Conservation (phyloP, 2,329 filamentous ascomycete genomes). For the Trichoderma atrobrunneum region DNA sequence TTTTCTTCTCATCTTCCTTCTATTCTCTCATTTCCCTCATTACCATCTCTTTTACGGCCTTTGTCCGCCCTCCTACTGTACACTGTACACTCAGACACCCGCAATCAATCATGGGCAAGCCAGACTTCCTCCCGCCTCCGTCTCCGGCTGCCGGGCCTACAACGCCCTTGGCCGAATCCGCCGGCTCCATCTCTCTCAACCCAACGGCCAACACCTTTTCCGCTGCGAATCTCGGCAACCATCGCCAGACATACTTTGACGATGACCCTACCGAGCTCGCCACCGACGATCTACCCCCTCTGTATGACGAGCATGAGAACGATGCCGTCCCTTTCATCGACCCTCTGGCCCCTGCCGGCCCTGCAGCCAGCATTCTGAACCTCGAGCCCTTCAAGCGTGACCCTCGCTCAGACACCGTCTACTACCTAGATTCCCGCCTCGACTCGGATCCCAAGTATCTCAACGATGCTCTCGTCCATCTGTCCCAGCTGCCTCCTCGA, state of each 20-base stretch:
- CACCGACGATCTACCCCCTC: constrained; percentile 44
- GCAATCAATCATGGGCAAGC: constrained; percentile 28
- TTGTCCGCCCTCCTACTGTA: neutral
- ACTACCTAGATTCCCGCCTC: constrained; percentile 45
- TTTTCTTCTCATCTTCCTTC: neutral
- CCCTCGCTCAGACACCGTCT: constrained; percentile 34
- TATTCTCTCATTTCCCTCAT: neutral
- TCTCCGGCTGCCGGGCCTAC: constrained; percentile 15
- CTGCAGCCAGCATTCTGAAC: constrained; percentile 22
- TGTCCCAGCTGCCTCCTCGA: constrained; percentile 50
- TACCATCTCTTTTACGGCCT: neutral
- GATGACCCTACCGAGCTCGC: constrained; percentile 36
- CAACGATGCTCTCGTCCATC: constrained; percentile 42
- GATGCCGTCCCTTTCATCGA: constrained; percentile 23
- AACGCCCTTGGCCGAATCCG: constrained; percentile 27
- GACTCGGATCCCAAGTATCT: constrained; percentile 45
- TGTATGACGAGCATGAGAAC: constrained; percentile 41
- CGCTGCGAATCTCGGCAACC: constrained; percentile 18
- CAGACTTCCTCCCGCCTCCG: constrained; percentile 19
- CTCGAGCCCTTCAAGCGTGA: constrained; percentile 34
- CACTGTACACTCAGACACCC: no score
- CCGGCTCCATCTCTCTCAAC: constrained; percentile 30
- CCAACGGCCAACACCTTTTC: constrained; percentile 19
- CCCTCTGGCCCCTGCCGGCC: constrained; percentile 30
- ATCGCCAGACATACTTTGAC: constrained; percentile 34